Evolutionary conservation across 1,139 yeast genomes (phyloP), one percentile per base, ranked within the genome.

Genomic region (Nakaseomyces glabratus): DNA sequence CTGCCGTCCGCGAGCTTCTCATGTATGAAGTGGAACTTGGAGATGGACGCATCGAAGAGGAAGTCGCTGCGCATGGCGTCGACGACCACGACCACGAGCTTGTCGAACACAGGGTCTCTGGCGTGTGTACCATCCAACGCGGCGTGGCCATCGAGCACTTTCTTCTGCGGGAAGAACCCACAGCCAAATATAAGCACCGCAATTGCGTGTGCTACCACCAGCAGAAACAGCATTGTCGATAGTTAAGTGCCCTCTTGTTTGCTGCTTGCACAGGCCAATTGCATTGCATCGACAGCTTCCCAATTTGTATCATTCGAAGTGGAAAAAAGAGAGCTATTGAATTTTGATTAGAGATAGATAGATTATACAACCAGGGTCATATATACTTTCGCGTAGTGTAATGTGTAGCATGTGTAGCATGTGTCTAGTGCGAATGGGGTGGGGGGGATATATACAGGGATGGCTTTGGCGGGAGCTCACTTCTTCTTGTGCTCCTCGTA

Each of bases 51-150:
- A 1, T 84, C 75, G 52, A 73, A 90, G 57, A 86, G 61, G 53
- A 86, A 88, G 55, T 93, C 98, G 9, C 93, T 68, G 43, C 99
- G 63, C 66, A 90, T 66, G 2, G 98, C 98, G 61, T 93, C 99
- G 5, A 93, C 79, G 3, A 93, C 93, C 73, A 93, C 76, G 20
- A 93, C 57, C 1, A 90, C 73, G 24, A 86, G 58, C 44, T 74
- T 76, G 36, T 76, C 70, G 52, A 85, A 90, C 35, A 69, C 70
- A 1, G 81, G 71, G n/a, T n/a, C n/a, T 9, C 62, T 49, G 2
- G 11, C 7, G 14, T 11, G 13, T 12, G 61, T 60, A 2, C 39
- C 38, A 23, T 8, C 20, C 20, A 16, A 13, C 12, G 12, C 25
- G n/a, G 33, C 33, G 22, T 26, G 18, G 22, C 36, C 31, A 19